These are phyloP conservation scores for Amauroascus verrucosus DNA, from an alignment of 2,329 filamentous ascomycete genomes.

Conservation along the genomic window DNA sequence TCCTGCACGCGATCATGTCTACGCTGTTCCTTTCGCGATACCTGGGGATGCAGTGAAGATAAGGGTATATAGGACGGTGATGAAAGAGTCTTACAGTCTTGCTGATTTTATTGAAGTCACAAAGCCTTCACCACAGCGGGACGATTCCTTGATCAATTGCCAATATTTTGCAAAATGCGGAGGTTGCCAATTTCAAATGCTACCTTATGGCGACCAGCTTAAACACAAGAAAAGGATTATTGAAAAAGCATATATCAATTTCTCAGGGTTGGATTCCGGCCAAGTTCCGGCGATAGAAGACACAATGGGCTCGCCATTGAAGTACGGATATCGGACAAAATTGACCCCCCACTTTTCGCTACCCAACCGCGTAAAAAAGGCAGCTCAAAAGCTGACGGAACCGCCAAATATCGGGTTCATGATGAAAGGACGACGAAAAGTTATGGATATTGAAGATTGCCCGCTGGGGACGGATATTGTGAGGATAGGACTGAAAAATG, in stretches of 20 bases:
- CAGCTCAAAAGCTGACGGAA: constrained; percentile 36
- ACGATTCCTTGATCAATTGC: constrained; percentile 68
- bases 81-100: constrained; percentile 56
- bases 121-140: constrained; percentile 61
- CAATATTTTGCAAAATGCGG: constrained; percentile 79
- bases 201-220: constrained; percentile 78
- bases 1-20: constrained; percentile 58
- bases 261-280: constrained; percentile 68
- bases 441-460: constrained; percentile 93
- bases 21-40: constrained; percentile 77
- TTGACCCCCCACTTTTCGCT: constrained; percentile 92
- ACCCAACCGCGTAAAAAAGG: constrained; percentile 46
- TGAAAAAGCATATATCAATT: constrained; percentile 84
- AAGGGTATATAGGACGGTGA: constrained; percentile 65
- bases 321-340: constrained; percentile 93
- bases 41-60: constrained; percentile 73
- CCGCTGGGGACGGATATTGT: constrained; percentile 87
- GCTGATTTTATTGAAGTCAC: constrained; percentile 74
- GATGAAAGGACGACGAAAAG: constrained; percentile 66
- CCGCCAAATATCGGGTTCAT: constrained; percentile 84
- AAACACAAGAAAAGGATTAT: constrained; percentile 74
- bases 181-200: constrained; percentile 96
- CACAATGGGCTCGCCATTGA: constrained; percentile 79
- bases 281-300: constrained; percentile 66
- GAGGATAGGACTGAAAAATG: constrained; percentile 63